Base-by-base conservation (phyloP, 2,329 filamentous ascomycete genomes). In the Fusarium illudens region DNA sequence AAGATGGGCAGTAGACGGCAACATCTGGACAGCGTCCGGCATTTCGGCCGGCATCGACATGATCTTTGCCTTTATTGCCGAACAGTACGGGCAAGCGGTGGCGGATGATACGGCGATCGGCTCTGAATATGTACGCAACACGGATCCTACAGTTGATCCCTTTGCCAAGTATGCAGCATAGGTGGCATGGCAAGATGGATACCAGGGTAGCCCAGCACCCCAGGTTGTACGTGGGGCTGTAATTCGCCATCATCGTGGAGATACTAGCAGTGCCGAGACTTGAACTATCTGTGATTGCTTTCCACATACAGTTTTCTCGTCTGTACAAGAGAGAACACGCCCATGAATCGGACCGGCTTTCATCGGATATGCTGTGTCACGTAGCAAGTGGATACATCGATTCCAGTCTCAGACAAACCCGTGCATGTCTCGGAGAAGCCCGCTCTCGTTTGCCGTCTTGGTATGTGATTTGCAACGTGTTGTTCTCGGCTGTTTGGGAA, bases 1-100 rank as follows among this genome's bases (percentile, higher is more conserved):
- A 9, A 79, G 89, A 46, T 90, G 88, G 88, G 85, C 89, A 0
- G 78, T 78, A 0, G 86, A 89, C 72, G 87, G 84, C 2, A 87
- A 89, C 57, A 79, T 89, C 2, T 90, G 88, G 87, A 88, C 85
- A 0, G 84, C 84, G 2, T 87, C 86, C 0, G 88, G 89, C 0
- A 83, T 90, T 6, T 84, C 83, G 53, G 77, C 78, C 1, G 79
- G 79, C 6, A 79, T 80, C 3, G 79, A 80, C 57, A 79, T 79
- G 76, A 76, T 73, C 11, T 79, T 75, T 60, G 77, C 74, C 0
- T 80, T 77, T 27, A 68, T 76, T 13, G 60, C 66, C 2, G 63
- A 67, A 1, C 60, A 75, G 13, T 90, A 84, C 75, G 87, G 88
- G 1, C 80, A 83, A 42, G 82, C 83, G 2, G 74, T 80, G 13